Percentiles rank a stretch among this genome's conserved stretches.
Evolutionary conservation across 805 yeast genomes (phyloP).

Genomic region (Wickerhamiella domercqiae): DNA sequence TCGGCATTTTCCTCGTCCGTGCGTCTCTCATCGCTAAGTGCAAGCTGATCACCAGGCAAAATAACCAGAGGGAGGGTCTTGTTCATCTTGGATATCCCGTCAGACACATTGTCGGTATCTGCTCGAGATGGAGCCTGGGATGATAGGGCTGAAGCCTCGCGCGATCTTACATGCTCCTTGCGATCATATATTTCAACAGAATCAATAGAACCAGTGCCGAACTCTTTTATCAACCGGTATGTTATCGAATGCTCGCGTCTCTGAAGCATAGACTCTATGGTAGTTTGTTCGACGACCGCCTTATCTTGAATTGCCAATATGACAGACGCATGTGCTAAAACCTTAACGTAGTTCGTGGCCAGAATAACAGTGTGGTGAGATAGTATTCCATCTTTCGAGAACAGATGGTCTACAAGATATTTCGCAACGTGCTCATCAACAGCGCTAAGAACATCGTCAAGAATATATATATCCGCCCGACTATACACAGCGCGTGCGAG

Average conservation of each 20-base stretch:
- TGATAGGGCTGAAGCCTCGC: not conserved
- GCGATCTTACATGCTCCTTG: slow-evolving; percentile 44
- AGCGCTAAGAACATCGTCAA: slow-evolving; percentile 73
- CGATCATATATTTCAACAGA: slow-evolving; percentile 50
- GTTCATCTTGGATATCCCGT: slow-evolving; percentile 1
- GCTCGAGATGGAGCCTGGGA: too few species aligned
- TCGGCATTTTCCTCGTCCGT: slow-evolving; percentile 13
- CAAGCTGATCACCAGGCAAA: not conserved
- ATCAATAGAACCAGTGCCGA: slow-evolving; percentile 56
- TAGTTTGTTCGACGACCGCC: slow-evolving; percentile 25
- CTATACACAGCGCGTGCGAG: slow-evolving; percentile 70
- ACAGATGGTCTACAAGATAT: slow-evolving; percentile 57
- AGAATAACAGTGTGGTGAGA: slow-evolving; percentile 58
- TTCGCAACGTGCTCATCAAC: slow-evolving; percentile 81
- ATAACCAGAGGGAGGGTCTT: slow-evolving; percentile 10
- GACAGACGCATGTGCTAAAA: slow-evolving; percentile 56
- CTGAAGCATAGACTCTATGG: slow-evolving; percentile 32
- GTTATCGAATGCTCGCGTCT: slow-evolving; percentile 12
- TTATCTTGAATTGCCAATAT: slow-evolving; percentile 51
- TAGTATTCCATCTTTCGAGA: slow-evolving; percentile 64
- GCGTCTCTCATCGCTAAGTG: not conserved
- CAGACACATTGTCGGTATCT: too few species aligned
- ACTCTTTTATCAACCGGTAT: slow-evolving; percentile 17
- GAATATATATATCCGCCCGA: slow-evolving; percentile 45
- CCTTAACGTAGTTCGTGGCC: slow-evolving; percentile 79